These are phyloP conservation scores for Purpureocillium lavendulum DNA, from an alignment of 2,329 filamentous ascomycete species.

Conservation along the genomic window DNA sequence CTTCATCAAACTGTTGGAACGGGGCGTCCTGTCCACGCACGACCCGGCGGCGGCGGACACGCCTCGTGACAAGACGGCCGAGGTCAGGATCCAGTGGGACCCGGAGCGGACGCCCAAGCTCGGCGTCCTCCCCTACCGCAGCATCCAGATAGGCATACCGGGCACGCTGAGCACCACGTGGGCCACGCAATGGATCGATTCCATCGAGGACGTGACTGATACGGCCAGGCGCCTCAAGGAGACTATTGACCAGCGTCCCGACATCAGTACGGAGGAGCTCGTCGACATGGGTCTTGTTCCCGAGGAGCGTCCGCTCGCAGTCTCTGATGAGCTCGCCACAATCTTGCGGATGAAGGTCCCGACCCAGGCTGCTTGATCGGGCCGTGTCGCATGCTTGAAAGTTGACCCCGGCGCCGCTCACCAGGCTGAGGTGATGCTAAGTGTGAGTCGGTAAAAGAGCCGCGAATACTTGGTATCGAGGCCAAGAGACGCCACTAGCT, in stretches of 20 bases:
- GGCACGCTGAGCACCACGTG: slow-evolving; percentile 34
- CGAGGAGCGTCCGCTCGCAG: slow-evolving; percentile 31
- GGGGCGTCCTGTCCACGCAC: slow-evolving; percentile 23
- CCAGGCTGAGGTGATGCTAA: no score
- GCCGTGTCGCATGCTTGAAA: no score
- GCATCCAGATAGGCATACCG: slow-evolving; percentile 55
- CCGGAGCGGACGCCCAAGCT: slow-evolving; percentile 44
- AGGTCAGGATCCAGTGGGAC: slow-evolving; percentile 56
- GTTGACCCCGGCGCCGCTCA: no score
- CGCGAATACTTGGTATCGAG: slow-evolving; percentile 15
- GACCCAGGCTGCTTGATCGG: no score
- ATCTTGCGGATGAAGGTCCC: slow-evolving; percentile 22
- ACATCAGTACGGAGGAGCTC: slow-evolving; percentile 25
- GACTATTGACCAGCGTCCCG: slow-evolving; percentile 30
- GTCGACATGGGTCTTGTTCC: slow-evolving; percentile 30
- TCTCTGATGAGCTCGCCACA: slow-evolving; percentile 26
- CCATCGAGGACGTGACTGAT: slow-evolving; percentile 51
- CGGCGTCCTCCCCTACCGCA: slow-evolving; percentile 37
- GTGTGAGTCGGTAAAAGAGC: slow-evolving; percentile 10
- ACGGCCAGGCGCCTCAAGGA: slow-evolving; percentile 38
- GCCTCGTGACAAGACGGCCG: slow-evolving; percentile 16
- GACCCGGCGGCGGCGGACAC: background rate
- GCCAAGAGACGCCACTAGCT: slow-evolving; percentile 10
- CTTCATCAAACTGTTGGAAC: slow-evolving; percentile 38
- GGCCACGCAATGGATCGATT: slow-evolving; percentile 41